Evolutionary conservation across 176 grass and related monocot species (phyloP).

Genomic region (Eleusine indica): DNA sequence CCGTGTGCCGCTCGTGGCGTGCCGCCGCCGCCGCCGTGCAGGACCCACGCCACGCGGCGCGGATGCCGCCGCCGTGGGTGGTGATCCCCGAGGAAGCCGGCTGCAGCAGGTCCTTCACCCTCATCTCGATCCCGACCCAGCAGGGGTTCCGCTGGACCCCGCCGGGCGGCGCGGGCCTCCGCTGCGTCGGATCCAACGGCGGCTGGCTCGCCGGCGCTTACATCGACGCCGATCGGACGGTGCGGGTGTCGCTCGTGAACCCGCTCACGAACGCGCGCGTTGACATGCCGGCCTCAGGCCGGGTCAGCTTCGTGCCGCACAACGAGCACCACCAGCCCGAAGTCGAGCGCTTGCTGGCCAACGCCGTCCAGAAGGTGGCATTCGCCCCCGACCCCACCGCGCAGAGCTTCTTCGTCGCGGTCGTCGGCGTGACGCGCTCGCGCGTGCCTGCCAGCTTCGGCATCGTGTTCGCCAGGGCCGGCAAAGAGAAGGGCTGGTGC

Average conservation of each 20-base stretch:
- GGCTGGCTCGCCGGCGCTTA: conserved; percentile 21
- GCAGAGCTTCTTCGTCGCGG: neutral
- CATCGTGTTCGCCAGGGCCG: neutral
- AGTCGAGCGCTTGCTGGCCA: neutral
- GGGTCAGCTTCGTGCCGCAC: neutral
- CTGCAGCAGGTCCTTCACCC: conserved; percentile 3
- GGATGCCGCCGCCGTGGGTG: conserved; percentile 36
- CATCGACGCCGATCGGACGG: neutral
- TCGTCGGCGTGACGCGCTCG: neutral
- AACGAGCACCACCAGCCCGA: neutral
- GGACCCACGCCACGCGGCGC: neutral
- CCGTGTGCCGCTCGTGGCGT: conserved; percentile 22
- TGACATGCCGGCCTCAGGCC: neutral
- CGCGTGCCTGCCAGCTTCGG: neutral
- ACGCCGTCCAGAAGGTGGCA: conserved; percentile 11
- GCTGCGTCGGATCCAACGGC: conserved; percentile 33
- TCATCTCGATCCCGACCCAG: conserved; percentile 20
- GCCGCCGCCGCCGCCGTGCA: neutral
- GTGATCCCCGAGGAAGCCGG: neutral
- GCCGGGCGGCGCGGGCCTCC: neutral
- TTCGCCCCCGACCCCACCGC: conserved; percentile 25
- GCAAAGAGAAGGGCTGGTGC: neutral
- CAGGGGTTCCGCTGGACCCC: conserved; percentile 11
- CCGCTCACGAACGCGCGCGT: neutral
- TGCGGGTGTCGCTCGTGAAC: neutral